These are phyloP conservation scores for Aristolochia contorta DNA, from an alignment of 164 flowering plant genomes.

Conservation along the genomic window DNA sequence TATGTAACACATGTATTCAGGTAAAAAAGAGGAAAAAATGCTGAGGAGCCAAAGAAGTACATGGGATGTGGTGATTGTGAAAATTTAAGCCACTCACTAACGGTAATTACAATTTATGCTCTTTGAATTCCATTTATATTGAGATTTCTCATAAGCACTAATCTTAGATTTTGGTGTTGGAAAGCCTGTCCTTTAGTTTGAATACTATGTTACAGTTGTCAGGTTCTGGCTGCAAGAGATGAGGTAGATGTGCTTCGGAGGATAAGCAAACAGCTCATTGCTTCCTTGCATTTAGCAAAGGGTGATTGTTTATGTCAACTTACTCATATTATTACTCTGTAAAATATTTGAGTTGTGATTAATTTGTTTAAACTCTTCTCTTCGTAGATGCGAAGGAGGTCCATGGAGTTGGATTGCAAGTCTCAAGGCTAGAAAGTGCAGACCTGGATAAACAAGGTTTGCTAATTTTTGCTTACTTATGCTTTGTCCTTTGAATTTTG, in stretches of 20 bases:
- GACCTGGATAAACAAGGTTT: slow-evolving; percentile 55
- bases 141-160: not conserved
- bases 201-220: slow-evolving; percentile 2
- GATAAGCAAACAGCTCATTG: slow-evolving; percentile 76
- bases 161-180: not conserved
- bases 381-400: slow-evolving; percentile 69
- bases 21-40: slow-evolving; percentile 78
- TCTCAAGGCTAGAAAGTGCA: slow-evolving; percentile 70
- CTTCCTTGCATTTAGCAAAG: slow-evolving; percentile 54
- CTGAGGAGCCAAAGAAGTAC: slow-evolving; percentile 74
- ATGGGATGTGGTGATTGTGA: slow-evolving; percentile 97
- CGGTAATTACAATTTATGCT: slow-evolving; percentile 32
- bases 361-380: not conserved
- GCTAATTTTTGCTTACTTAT: not conserved
- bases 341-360: not conserved
- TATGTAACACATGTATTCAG: slow-evolving; percentile 17
- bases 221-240: slow-evolving; percentile 88
- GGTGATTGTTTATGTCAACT: too few relatives aligned
- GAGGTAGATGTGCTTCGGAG: slow-evolving; percentile 71
- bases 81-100: slow-evolving; percentile 77
- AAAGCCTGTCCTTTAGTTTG: not conserved
- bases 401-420: slow-evolving; percentile 85
- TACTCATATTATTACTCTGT: too few relatives aligned
- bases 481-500: not conserved
- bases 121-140: not conserved